Evolutionary conservation across 176 grass and related monocot species (phyloP), one percentile per base, ranked within the genome.

Genomic region (Cymbopogon citratus): DNA sequence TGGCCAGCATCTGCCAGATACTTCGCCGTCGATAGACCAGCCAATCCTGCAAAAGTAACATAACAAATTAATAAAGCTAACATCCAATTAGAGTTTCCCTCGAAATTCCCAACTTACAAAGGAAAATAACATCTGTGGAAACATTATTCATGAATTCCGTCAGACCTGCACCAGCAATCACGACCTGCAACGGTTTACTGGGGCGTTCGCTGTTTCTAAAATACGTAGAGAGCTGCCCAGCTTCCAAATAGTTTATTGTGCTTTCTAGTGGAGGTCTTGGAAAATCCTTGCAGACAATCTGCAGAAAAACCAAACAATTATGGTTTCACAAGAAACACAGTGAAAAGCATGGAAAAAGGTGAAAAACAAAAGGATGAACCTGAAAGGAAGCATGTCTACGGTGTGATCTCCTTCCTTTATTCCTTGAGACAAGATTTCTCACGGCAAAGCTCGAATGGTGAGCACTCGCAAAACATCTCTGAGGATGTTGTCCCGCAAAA

Each of bases 1-100:
- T 95, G 92, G 12, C 96, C 96, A 65, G 96, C 90, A 90, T 98
- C 96, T 82, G 92, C 90, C 59, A 98, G 83, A 88, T 98, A 98
- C 63, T 98, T 98, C 70, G 96, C 90, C 28, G 92, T 90, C 71
- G 96, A 49, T 49, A 49, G 46, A 82, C 96, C 92, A 88, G 92
- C 92, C 81, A 98, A 77, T 80, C 96, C 96, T 98, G 90, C 44
- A 84, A 78, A 75, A 64, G 66, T 83, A 10, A 86, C 5, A n/a
- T 7, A n/a, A 69, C 36, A 65, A 59, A 67, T 18, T 72, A 83
- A 9, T 59, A 77, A 84, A 35, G 34, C 69, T 80, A 71, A 45
- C 31, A 57, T 52, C 29, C 33, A 56, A 49, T 7, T 45, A 7
- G 26, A 16, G 25, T 43, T 52, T 9, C 21, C 24, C n/a, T 65